Evolutionary conservation across 2,329 filamentous ascomycete genomes (phyloP).

Genomic region (Emergomyces orientalis): DNA sequence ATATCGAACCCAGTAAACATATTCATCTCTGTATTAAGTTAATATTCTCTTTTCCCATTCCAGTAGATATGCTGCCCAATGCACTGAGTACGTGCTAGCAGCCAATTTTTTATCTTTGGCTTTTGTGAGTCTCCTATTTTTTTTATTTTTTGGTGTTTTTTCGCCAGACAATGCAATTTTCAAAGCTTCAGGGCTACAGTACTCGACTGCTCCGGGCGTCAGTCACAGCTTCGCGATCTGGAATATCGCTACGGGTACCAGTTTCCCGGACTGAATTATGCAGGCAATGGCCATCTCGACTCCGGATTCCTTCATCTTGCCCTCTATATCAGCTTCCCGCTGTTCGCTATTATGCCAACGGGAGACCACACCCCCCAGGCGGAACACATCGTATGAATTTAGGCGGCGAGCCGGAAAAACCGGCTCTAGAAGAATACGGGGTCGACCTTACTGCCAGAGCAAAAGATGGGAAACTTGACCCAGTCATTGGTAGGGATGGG

Average conservation of each 20-base stretch:
- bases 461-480: conserved; percentile 82
- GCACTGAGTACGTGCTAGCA: background rate
- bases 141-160: background rate
- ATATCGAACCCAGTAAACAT: too few relatives aligned
- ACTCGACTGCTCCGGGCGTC: conserved; percentile 6
- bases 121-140: too few relatives aligned
- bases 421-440: conserved; percentile 83
- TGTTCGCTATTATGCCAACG: conserved; percentile 45
- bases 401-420: conserved; percentile 64
- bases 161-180: conserved; percentile 1
- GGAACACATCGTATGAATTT: conserved; percentile 93
- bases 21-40: too few relatives aligned
- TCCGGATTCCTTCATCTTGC: background rate
- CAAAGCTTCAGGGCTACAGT: conserved; percentile 1
- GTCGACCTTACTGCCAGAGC: conserved; percentile 81
- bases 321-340: conserved; percentile 11
- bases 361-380: conserved; percentile 72
- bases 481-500: conserved; percentile 83
- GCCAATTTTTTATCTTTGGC: too few relatives aligned
- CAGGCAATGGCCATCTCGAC: background rate
- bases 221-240: conserved; percentile 1
- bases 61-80: background rate
- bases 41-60: too few relatives aligned
- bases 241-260: background rate
- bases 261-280: conserved; percentile 2